phyloP scores from a whole-genome alignment of 441 rosid genomes.

The Mallotus japonicus region DNA sequence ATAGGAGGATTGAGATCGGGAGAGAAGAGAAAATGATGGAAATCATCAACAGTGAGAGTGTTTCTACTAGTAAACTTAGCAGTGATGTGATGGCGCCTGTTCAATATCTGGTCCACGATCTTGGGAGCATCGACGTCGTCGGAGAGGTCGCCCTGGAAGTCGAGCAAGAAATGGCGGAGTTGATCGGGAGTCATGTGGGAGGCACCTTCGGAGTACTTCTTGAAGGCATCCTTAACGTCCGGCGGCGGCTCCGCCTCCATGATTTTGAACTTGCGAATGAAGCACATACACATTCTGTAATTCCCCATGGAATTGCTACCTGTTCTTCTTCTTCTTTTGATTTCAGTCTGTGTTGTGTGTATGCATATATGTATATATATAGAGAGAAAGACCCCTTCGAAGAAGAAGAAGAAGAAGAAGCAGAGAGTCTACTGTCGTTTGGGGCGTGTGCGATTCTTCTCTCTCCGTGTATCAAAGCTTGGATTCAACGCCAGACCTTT shows the following conservation, averaged over 20 bases:
- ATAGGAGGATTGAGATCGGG: conserved; percentile 54
- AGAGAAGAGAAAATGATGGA: conserved; percentile 64
- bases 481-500: conserved; percentile 10
- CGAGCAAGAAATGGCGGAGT: conserved; percentile 55
- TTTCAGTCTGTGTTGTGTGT: not conserved
- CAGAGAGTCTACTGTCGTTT: not conserved
- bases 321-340: too few species aligned
- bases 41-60: conserved; percentile 65
- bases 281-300: conserved; percentile 72
- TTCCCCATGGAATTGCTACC: conserved; percentile 44
- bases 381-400: not conserved
- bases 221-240: conserved; percentile 56
- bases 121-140: conserved; percentile 57
- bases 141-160: conserved; percentile 49
- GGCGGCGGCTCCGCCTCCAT: conserved; percentile 52
- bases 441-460: not conserved
- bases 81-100: conserved; percentile 29
- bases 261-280: conserved; percentile 55
- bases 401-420: not conserved
- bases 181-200: conserved; percentile 53
- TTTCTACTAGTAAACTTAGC: conserved; percentile 38
- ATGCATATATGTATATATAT: not conserved
- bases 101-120: conserved; percentile 51
- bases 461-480: not conserved
- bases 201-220: conserved; percentile 50